These are phyloP conservation scores for Erodium texanum DNA, from an alignment of 441 rosid species.

Conservation along the genomic window DNA sequence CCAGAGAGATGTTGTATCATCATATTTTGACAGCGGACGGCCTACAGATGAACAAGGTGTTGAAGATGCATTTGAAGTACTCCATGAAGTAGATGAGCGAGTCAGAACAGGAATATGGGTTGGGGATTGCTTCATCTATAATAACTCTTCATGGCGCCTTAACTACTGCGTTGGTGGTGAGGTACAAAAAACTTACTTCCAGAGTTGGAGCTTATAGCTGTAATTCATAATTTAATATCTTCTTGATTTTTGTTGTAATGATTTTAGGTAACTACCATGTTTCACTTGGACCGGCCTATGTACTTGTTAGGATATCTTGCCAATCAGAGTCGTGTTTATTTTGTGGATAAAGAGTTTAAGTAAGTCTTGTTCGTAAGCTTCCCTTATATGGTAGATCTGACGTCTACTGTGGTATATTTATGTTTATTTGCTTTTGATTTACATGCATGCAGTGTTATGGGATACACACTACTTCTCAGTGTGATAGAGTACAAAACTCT, in stretches of 20 bases:
- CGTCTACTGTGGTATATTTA: not conserved
- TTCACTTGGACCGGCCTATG: constrained; percentile 97
- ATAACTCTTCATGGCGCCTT: constrained; percentile 93
- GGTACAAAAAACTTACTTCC: constrained; percentile 38
- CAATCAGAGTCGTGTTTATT: constrained; percentile 85
- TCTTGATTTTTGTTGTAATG: constrained; percentile 12
- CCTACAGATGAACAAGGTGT: constrained; percentile 91
- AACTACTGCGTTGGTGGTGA: constrained; percentile 99
- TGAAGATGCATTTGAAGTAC: constrained; percentile 98
- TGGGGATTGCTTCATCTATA: constrained; percentile 98
- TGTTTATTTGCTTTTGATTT: constrained; percentile 16
- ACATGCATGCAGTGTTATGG: constrained; percentile 56
- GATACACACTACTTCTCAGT: constrained; percentile 95
- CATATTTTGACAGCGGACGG: constrained; percentile 77
- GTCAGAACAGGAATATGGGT: constrained; percentile 97
- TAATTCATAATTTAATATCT: constrained; percentile 10
- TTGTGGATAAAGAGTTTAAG: constrained; percentile 98
- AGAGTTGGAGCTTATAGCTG: not conserved
- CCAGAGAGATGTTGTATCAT: constrained; percentile 74
- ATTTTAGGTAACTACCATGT: constrained; percentile 90
- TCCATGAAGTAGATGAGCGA: constrained; percentile 93
- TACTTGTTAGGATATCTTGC: constrained; percentile 97
- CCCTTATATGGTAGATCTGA: not conserved
- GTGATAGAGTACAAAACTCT: constrained; percentile 98
- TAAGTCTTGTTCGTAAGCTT: constrained; percentile 30